A percentile compares a stretch with the other conserved stretches of the same genome.
phyloP scores from a whole-genome alignment of 2,329 filamentous ascomycete genomes.

The Curvularia spicifera region DNA sequence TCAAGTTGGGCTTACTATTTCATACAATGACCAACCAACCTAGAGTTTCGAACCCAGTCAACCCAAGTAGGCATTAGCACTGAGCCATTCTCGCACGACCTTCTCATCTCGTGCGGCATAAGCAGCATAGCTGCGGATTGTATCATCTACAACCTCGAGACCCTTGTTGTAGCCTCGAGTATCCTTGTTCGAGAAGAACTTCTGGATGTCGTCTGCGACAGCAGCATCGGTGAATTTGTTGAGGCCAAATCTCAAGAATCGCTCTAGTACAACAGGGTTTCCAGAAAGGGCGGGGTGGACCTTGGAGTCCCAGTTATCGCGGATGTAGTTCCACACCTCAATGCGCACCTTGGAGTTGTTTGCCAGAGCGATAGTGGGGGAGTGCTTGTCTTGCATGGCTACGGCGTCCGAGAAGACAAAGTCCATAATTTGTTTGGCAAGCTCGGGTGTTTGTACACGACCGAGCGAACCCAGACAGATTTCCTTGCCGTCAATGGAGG shows the following conservation, averaged over 20 bases:
- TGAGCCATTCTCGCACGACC: slow-evolving; percentile 80
- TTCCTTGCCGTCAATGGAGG: slow-evolving; percentile 89
- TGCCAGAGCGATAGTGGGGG: slow-evolving; percentile 74
- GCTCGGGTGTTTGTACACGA: slow-evolving; percentile 69
- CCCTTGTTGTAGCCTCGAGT: slow-evolving; percentile 86
- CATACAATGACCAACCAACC: not conserved
- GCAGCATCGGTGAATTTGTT: slow-evolving; percentile 76
- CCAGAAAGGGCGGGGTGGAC: slow-evolving; percentile 73
- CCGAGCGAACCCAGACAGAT: slow-evolving; percentile 80
- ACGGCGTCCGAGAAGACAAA: slow-evolving; percentile 86
- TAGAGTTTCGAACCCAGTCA: slow-evolving; percentile 20
- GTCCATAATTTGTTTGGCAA: slow-evolving; percentile 72
- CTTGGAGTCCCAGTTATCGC: slow-evolving; percentile 74
- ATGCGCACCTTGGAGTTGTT: slow-evolving; percentile 75
- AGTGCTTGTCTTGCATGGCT: slow-evolving; percentile 85
- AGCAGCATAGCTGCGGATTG: slow-evolving; percentile 79
- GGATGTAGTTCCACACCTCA: slow-evolving; percentile 84
- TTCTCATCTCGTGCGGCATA: slow-evolving; percentile 80
- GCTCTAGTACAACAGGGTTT: slow-evolving; percentile 88
- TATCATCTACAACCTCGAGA: slow-evolving; percentile 83
- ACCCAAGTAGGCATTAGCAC: slow-evolving; percentile 62
- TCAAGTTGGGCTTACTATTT: not conserved
- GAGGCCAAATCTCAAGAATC: slow-evolving; percentile 80
- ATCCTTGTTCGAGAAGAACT: slow-evolving; percentile 87
- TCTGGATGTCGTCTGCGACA: slow-evolving; percentile 75